A percentile compares a stretch with the other conserved stretches of the same genome.
Evolutionary conservation across 2,329 filamentous ascomycete species (phyloP).

Genomic region (Cephalotrichum gorgonifer): DNA sequence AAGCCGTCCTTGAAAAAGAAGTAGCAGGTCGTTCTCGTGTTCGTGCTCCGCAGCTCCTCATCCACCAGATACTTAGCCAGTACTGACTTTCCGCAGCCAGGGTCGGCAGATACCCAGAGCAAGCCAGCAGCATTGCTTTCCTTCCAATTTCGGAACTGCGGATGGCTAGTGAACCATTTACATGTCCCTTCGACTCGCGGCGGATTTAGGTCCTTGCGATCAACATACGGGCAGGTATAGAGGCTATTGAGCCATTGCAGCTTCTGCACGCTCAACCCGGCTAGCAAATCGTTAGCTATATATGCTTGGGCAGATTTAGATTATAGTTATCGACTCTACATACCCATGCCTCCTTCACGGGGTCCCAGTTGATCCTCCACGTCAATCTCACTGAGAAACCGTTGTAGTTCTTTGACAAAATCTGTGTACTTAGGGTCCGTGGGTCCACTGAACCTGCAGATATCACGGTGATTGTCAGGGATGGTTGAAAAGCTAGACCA

Average conservation of each 20-base stretch:
- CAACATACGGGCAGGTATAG: background rate
- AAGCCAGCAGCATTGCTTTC: conserved; percentile 9
- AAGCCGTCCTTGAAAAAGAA: conserved; percentile 35
- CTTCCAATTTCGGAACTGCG: conserved; percentile 10
- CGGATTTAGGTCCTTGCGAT: background rate
- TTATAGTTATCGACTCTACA: no score
- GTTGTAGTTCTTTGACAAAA: no score
- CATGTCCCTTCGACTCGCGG: background rate
- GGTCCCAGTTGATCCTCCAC: no score
- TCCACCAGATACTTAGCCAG: conserved; percentile 25
- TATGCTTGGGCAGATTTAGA: no score
- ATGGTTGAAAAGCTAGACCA: no score
- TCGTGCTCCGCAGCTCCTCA: conserved; percentile 10
- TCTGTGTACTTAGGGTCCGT: no score
- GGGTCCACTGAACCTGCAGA: no score
- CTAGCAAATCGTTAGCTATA: no score
- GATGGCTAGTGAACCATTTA: conserved; percentile 3
- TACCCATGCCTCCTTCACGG: no score
- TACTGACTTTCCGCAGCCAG: conserved; percentile 33
- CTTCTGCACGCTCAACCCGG: no score
- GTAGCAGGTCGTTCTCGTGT: conserved; percentile 20
- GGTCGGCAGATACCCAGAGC: conserved; percentile 28
- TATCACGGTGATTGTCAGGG: no score
- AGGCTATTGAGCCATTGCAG: background rate
- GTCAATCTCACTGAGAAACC: no score